These are phyloP conservation scores for Flaveria linearis DNA, from an alignment of 129 eudicot species.

Conservation along the genomic window DNA sequence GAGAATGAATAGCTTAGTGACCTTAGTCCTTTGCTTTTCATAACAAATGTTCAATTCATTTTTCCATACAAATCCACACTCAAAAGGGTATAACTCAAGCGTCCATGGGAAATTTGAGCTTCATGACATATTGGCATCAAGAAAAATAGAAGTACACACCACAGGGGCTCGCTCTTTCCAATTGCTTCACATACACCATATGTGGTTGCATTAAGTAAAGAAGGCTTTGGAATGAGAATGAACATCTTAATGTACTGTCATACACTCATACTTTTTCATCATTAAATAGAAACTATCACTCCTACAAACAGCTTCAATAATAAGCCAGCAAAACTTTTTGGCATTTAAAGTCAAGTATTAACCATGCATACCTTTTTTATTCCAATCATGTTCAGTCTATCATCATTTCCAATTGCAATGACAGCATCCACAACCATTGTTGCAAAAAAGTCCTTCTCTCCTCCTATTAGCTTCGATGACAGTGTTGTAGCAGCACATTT, in stretches of 20 bases:
- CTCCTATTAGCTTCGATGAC: conserved; percentile 97
- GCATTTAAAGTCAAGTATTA: conserved; percentile 1
- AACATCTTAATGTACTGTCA: conserved; percentile 14
- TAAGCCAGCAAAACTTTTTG: conserved; percentile 3
- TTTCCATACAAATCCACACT: neutral
- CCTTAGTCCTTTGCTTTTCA: neutral
- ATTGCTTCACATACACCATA: neutral
- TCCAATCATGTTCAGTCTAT: conserved; percentile 92
- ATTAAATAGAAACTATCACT: neutral
- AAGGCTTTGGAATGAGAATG: neutral
- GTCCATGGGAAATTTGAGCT: too few relatives aligned
- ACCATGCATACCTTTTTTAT: conserved; percentile 73
- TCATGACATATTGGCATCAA: neutral
- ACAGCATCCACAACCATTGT: conserved; percentile 97
- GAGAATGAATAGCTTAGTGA: neutral
- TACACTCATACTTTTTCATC: neutral
- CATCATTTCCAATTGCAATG: conserved; percentile 83
- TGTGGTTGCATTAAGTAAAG: neutral
- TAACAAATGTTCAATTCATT: neutral
- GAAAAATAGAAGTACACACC: neutral
- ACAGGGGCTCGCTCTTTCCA: neutral
- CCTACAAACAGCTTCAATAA: conserved; percentile 6
- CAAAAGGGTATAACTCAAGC: neutral
- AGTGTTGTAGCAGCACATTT: conserved; percentile 99
- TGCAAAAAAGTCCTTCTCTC: conserved; percentile 98